A percentile compares a stretch with the other conserved stretches of the same genome.
These are phyloP conservation scores for Globisporangium orthogonon DNA, from an alignment of 352 stramenopile genomes.

Conservation along the genomic window DNA sequence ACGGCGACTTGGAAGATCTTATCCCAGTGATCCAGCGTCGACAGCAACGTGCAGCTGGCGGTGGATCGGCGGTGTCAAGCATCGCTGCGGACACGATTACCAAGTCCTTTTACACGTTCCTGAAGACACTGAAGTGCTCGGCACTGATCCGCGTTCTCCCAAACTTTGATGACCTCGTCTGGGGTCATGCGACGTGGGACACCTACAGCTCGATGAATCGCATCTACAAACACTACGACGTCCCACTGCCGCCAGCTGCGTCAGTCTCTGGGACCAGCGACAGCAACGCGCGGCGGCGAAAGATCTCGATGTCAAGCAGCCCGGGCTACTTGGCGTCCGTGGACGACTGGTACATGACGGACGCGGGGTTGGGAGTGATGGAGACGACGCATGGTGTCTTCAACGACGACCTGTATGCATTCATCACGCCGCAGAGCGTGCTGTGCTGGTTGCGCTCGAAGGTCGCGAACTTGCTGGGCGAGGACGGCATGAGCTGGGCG, in stretches of 20 bases:
- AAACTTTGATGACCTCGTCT: constrained; percentile 50
- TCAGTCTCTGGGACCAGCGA: background rate
- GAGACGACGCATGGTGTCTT: constrained; percentile 74
- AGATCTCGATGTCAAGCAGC: constrained; percentile 72
- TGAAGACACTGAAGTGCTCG: constrained; percentile 67
- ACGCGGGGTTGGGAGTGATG: constrained; percentile 38
- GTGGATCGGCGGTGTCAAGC: background rate
- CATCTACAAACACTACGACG: constrained; percentile 79
- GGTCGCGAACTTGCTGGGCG: constrained; percentile 40
- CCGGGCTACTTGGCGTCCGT: constrained; percentile 69
- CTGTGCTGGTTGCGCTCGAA: constrained; percentile 61
- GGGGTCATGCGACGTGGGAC: constrained; percentile 72
- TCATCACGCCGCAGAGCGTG: constrained; percentile 39
- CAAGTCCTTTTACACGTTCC: constrained; percentile 31
- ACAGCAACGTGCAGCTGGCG: background rate
- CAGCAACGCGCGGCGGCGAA: constrained; percentile 13
- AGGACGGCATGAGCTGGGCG: constrained; percentile 40
- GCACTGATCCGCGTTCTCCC: constrained; percentile 59
- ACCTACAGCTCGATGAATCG: constrained; percentile 66
- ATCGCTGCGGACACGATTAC: constrained; percentile 8
- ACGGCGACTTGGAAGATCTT: constrained; percentile 49
- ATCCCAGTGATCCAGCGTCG: constrained; percentile 26
- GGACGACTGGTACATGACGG: constrained; percentile 79
- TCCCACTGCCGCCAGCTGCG: constrained; percentile 27
- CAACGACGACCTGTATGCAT: constrained; percentile 41